Evolutionary conservation across 495 filamentous ascomycete species (phyloP), one percentile per base, ranked within the genome.

Genomic region (Talaromyces proteolyticus): DNA sequence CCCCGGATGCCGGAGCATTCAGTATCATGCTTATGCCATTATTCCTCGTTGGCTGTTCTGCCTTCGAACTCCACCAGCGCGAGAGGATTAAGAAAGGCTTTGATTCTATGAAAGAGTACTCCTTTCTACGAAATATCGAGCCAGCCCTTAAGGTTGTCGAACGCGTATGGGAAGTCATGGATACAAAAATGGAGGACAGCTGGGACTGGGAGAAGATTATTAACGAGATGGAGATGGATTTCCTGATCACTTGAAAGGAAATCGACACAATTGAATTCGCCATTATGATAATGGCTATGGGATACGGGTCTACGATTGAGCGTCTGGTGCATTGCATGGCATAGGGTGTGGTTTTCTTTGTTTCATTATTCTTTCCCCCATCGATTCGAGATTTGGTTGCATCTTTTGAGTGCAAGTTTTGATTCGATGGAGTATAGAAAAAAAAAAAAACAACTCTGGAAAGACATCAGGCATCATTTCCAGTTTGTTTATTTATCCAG

Each of bases 121-220:
- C 86, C 2, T 81, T 85, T 22, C 76, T 95, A 8, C 81, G 86
- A 39, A 95, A 96, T 59, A 87, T 91, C 48, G 82, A 88, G 53
- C 81, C 81, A 29, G 88, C 87, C 10, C 70, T 80, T 43, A 74
- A 82, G 50, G 82, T 95, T 6, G 84, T 96, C n/a, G 75, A 87
- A 58, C 78, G 78, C 45, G 74, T 95, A 6, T 96, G 91, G 91
- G 73, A 80, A 42, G 70, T 89, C 26, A 95, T 96, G 89, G 86
- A 87, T 52, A 70, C 59, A 4, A 84, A 81, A 12, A 78, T 84
- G 22, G 88, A 90, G 67, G 71, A 78, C 26, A 83, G 79, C 44
- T 96, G 91, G 91, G 91, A 96, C 64, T 95, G 90, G 91, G 88
- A 94, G 60, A 80, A 77, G 40, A 85, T 95, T 47, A 89, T 91